Conservation (phyloP, 345 rosid species). For the Microcos paniculata region DNA sequence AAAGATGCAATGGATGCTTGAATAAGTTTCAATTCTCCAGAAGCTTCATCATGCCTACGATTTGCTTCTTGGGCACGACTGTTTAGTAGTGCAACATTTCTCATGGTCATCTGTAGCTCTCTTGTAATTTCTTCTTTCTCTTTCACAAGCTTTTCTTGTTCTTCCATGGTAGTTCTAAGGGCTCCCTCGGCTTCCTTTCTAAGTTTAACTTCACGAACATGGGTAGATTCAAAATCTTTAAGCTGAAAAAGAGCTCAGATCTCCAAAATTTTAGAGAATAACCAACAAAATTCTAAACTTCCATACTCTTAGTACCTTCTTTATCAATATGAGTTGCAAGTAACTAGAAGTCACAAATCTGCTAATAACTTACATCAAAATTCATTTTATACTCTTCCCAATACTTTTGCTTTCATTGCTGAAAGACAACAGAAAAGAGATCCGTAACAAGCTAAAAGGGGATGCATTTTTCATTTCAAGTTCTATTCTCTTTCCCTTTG, state of each 20-base stretch:
- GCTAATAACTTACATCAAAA: not conserved
- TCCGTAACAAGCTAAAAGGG: not conserved
- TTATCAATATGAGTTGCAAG: not conserved
- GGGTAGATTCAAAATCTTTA: conserved; percentile 41
- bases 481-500: not conserved
- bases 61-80: conserved; percentile 50
- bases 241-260: conserved; percentile 34
- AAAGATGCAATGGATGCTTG: conserved; percentile 55
- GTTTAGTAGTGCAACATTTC: conserved; percentile 56
- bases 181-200: conserved; percentile 51
- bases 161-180: conserved; percentile 28
- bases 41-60: conserved; percentile 45
- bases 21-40: conserved; percentile 45
- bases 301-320: not conserved
- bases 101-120: conserved; percentile 54
- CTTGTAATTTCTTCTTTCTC: conserved; percentile 45
- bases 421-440: not conserved
- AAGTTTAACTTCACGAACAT: conserved; percentile 41
- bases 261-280: not conserved
- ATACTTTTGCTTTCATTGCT: not conserved
- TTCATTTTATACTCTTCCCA: not conserved
- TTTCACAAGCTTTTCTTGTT: conserved; percentile 43
- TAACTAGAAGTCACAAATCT: not conserved
- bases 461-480: not conserved
- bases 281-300: not conserved